Base-by-base conservation (phyloP, 495 filamentous ascomycete genomes). In the Penicillium argentinense region DNA sequence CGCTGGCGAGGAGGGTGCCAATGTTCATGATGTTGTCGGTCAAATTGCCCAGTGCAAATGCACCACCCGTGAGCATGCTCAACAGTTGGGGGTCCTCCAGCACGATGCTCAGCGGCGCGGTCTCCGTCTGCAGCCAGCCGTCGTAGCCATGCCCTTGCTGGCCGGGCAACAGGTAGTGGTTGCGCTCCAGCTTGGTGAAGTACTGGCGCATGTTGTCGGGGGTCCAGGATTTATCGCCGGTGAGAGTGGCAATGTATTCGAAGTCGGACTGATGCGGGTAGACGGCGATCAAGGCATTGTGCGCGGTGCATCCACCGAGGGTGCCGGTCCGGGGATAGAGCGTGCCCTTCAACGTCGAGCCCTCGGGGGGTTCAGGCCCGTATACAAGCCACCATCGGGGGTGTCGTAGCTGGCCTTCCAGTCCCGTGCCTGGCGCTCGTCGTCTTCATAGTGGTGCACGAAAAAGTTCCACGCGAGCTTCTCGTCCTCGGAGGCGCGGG, bases 101-200 rank as follows among this genome's bases (percentile, higher is more conserved):
- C 2, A 77, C 68, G 22, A 82, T 57, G n/a, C 53, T 67, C 3
- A 78, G 48, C 4, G 75, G 72, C 0, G 78, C 69, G 4, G 71
- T 51, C 22, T 74, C 72, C 3, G 74, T 80, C 12, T 57, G 42
- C 18, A 85, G 64, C 77, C 78, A 87, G 22, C 83, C 81, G 27
- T 71, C 54, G 39, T 66, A 74, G 16, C 83, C 82, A 56, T 85
- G 82, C 17, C 77, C 78, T 0, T 53, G 36, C 3, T 46, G 43
- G 2, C 63, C 54, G 3, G 67, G 67, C 0, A 68, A 59, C 3
- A 69, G 48, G 55, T 84, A 84, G 36, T 74, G 47, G 54, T 77
- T 77, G 30, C 71, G 69, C 60, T 85, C 81, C 22, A 84, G 34
- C 22, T 51, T 49, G 12, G 32, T 39, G 16, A 73, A 71, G 49